These are phyloP conservation scores for Galeopsis tetrahit DNA, from an alignment of 257 asterid genomes.

Conservation along the genomic window DNA sequence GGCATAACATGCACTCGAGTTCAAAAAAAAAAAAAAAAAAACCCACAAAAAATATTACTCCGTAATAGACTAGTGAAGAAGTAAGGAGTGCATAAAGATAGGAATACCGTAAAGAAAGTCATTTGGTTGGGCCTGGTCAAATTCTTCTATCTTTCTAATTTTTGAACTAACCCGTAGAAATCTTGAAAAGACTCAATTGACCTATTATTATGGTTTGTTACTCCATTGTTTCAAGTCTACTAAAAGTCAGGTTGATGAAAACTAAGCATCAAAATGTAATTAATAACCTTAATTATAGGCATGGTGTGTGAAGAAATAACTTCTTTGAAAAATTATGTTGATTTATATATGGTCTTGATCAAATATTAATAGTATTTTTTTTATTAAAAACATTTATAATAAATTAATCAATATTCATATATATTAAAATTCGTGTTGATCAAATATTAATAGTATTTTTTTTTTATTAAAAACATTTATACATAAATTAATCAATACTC, in stretches of 20 bases:
- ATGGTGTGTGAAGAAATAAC: slow-evolving; percentile 22
- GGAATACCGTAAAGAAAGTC: too few relatives aligned
- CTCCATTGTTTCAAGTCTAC: slow-evolving; percentile 19
- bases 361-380: background rate
- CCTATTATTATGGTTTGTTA: background rate
- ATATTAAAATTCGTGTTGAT: too few relatives aligned
- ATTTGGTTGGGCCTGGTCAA: background rate
- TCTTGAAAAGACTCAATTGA: background rate
- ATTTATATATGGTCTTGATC: background rate
- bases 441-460: background rate
- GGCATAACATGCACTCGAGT: too few relatives aligned
- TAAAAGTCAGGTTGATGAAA: slow-evolving; percentile 28
- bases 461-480: background rate
- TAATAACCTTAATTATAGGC: slow-evolving; percentile 31
- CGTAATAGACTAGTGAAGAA: too few relatives aligned
- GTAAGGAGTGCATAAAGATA: too few relatives aligned
- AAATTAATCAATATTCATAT: too few relatives aligned
- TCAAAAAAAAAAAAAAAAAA: too few relatives aligned
- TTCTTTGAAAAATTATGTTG: too few relatives aligned
- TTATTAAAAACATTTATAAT: background rate
- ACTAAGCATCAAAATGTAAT: slow-evolving; percentile 27
- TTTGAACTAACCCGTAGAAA: background rate
- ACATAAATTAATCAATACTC: too few relatives aligned
- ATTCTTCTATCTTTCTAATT: background rate
- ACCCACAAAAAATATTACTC: too few relatives aligned